A percentile compares a stretch with the other conserved stretches of the same genome.
Conservation (phyloP, 495 filamentous ascomycete genomes). For the Terfezia boudieri region DNA sequence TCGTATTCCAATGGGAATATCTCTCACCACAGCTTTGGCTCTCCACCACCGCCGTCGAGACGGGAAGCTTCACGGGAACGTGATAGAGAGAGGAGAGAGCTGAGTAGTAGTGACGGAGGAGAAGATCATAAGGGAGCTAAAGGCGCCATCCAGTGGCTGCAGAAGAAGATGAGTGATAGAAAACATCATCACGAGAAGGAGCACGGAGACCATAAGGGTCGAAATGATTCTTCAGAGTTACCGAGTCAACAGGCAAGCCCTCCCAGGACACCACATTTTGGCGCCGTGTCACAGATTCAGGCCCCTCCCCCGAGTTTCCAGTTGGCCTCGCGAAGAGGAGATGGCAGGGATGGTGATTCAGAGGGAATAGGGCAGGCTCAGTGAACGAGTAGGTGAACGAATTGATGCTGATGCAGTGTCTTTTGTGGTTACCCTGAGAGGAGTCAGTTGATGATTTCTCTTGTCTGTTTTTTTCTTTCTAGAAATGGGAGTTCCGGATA, state of each 20-base stretch:
- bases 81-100: conserved; percentile 38
- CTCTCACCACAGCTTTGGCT: not conserved
- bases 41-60: conserved; percentile 6
- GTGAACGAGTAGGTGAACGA: not conserved
- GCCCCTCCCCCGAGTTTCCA: not conserved
- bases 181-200: not conserved
- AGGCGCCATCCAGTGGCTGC: conserved; percentile 64
- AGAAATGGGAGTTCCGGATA: not conserved
- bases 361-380: not conserved
- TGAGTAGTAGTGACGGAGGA: conserved; percentile 17
- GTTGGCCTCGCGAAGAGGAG: not conserved
- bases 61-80: conserved; percentile 33
- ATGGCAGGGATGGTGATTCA: not conserved
- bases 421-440: not conserved
- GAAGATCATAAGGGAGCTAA: conserved; percentile 34
- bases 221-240: not conserved
- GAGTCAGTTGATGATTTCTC: not conserved
- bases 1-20: not conserved
- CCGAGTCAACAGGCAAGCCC: not conserved
- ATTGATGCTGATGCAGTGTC: not conserved
- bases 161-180: conserved; percentile 52
- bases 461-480: not conserved
- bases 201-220: not conserved
- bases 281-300: not conserved
- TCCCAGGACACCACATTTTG: not conserved